Conservation (phyloP, 2,329 filamentous ascomycete genomes). For the Daldinia eschscholtzii region DNA sequence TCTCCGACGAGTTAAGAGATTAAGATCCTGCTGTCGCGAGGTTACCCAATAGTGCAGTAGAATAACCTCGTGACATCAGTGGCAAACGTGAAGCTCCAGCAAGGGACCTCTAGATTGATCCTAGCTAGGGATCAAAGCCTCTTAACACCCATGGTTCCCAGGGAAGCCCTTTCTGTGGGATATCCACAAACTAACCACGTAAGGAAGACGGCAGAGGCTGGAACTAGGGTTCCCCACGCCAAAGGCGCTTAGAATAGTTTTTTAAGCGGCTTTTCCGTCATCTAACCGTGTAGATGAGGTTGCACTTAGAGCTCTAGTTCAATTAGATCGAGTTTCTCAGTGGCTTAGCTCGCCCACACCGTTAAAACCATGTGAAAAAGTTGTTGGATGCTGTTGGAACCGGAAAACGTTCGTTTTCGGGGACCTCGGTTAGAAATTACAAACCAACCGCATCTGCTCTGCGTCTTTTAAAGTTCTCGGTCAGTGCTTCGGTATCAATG, state of each 20-base stretch:
- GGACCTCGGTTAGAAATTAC: constrained; percentile 27
- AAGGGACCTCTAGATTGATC: neutral
- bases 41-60: neutral
- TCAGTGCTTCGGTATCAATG: constrained; percentile 12
- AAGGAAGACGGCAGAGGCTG: neutral
- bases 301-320: neutral
- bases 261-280: constrained; percentile 14
- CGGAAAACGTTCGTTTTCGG: constrained; percentile 5
- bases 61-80: neutral
- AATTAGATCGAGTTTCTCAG: neutral
- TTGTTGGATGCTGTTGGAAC: constrained; percentile 5
- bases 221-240: constrained; percentile 15
- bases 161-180: neutral
- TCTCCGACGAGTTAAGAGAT: constrained; percentile 15
- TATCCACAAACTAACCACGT: constrained; percentile 8
- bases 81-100: neutral
- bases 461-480: constrained; percentile 14
- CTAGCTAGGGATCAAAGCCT: neutral
- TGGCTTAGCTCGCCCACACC: constrained; percentile 12
- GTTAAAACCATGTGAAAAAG: constrained; percentile 11
- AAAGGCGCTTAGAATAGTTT: neutral
- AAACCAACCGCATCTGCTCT: constrained; percentile 7
- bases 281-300: constrained; percentile 1
- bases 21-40: neutral
- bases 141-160: neutral